Evolutionary conservation across 768 basidiomycete species (phyloP).

Genomic region (Psilocybe azurescens): DNA sequence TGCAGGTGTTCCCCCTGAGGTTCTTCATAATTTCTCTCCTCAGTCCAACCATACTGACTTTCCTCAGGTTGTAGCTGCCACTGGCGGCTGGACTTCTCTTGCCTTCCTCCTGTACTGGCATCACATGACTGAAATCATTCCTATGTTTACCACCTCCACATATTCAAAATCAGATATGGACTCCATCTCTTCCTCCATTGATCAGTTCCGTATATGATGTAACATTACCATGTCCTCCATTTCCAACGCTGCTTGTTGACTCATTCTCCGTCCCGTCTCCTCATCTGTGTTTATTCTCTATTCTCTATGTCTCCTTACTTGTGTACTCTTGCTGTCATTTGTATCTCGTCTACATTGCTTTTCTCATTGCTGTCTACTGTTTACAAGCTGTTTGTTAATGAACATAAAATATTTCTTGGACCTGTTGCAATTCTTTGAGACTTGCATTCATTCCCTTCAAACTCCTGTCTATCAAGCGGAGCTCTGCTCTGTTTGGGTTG

Average conservation of each 20-base stretch:
- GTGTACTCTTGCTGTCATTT: no score
- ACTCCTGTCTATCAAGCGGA: no score
- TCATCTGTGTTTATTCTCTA: no score
- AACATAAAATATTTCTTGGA: no score
- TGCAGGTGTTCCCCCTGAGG: constrained; percentile 32
- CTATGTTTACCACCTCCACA: neutral
- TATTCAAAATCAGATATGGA: neutral
- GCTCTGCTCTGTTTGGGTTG: no score
- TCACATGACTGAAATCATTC: neutral
- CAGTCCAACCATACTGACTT: neutral
- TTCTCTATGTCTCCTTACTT: no score
- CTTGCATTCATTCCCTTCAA: no score
- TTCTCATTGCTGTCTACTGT: no score
- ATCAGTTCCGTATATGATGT: neutral
- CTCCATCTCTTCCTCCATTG: neutral
- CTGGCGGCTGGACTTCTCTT: constrained; percentile 8
- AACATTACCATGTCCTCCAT: neutral
- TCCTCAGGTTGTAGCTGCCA: constrained; percentile 5
- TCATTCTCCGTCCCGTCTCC: no score
- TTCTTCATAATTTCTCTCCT: constrained; percentile 7
- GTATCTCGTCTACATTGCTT: no score
- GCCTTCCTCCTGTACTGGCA: constrained; percentile 10
- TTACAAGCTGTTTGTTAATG: no score
- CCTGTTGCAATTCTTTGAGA: no score
- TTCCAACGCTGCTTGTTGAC: neutral